Evolutionary conservation across 495 filamentous ascomycete genomes (phyloP).

Genomic region (Tuber brumale): DNA sequence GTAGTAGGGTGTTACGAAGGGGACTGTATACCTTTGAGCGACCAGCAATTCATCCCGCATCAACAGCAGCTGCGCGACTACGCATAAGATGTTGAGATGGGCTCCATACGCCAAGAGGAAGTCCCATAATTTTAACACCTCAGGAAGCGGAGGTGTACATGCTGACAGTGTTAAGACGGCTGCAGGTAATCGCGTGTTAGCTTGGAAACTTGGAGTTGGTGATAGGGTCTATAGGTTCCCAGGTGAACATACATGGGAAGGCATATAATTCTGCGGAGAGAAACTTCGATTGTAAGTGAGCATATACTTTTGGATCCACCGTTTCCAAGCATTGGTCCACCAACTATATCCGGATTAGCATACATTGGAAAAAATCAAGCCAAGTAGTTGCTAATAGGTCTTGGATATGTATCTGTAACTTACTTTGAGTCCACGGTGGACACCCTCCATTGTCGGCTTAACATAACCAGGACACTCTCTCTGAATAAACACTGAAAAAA

Average conservation of each 20-base stretch:
- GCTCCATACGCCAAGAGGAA: constrained; percentile 93
- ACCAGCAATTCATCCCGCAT: constrained; percentile 76
- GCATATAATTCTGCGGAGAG: constrained; percentile 91
- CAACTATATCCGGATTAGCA: constrained; percentile 43
- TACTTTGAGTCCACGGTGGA: constrained; percentile 74
- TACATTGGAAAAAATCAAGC: background rate
- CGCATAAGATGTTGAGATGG: constrained; percentile 91
- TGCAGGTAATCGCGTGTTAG: constrained; percentile 22
- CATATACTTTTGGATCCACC: constrained; percentile 79
- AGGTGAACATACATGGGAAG: constrained; percentile 59
- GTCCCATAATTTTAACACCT: constrained; percentile 94
- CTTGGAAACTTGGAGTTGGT: constrained; percentile 2
- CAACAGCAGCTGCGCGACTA: constrained; percentile 89
- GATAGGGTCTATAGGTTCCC: background rate
- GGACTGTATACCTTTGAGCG: constrained; percentile 63
- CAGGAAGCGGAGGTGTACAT: constrained; percentile 92
- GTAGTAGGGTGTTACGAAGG: constrained; percentile 1
- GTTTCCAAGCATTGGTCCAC: constrained; percentile 87
- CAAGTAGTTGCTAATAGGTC: background rate
- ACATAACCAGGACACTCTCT: constrained; percentile 90
- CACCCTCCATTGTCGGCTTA: constrained; percentile 91
- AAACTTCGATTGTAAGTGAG: constrained; percentile 73
- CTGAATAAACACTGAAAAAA: constrained; percentile 84
- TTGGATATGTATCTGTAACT: background rate
- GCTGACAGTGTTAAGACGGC: constrained; percentile 87